phyloP scores from a whole-genome alignment of 1,284 basidiomycete genomes.

The Irpex rosettiformis region DNA sequence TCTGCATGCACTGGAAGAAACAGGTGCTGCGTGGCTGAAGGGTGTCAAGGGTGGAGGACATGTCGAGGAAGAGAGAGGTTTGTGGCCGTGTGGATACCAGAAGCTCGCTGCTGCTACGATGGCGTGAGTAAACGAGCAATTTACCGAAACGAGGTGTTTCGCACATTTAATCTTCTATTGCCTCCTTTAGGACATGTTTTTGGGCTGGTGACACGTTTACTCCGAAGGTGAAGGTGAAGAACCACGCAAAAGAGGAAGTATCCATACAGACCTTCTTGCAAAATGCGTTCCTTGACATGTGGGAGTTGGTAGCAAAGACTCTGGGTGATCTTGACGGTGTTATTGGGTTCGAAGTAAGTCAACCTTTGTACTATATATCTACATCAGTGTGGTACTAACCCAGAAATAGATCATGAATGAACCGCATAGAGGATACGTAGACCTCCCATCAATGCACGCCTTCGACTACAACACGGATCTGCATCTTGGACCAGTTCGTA shows the following conservation, averaged over 20 bases:
- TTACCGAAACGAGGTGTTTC: too few relatives aligned
- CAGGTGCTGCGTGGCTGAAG: slow-evolving; percentile 80
- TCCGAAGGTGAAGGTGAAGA: slow-evolving; percentile 62
- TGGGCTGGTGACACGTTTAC: slow-evolving; percentile 89
- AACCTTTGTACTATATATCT: background rate
- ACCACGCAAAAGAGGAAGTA: slow-evolving; percentile 44
- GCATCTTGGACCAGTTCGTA: slow-evolving; percentile 81
- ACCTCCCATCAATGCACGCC: slow-evolving; percentile 75
- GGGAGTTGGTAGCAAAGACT: slow-evolving; percentile 62
- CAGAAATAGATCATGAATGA: slow-evolving; percentile 84
- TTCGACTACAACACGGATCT: slow-evolving; percentile 96
- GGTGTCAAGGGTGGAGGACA: slow-evolving; percentile 77
- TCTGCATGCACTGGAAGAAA: slow-evolving; percentile 68
- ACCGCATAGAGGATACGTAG: slow-evolving; percentile 91
- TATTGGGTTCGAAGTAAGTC: slow-evolving; percentile 77
- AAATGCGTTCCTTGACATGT: slow-evolving; percentile 77
- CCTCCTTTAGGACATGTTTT: slow-evolving; percentile 62
- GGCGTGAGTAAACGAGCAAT: slow-evolving; percentile 53
- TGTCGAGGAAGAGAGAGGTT: slow-evolving; percentile 67
- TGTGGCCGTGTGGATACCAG: slow-evolving; percentile 91
- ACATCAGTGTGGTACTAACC: background rate
- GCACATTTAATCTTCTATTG: background rate
- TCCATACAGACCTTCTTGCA: slow-evolving; percentile 86
- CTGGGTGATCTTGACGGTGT: slow-evolving; percentile 78
- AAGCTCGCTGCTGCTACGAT: slow-evolving; percentile 87